These are phyloP conservation scores for Neolentinus lepideus DNA, from an alignment of 1,284 basidiomycete species.

Conservation along the genomic window DNA sequence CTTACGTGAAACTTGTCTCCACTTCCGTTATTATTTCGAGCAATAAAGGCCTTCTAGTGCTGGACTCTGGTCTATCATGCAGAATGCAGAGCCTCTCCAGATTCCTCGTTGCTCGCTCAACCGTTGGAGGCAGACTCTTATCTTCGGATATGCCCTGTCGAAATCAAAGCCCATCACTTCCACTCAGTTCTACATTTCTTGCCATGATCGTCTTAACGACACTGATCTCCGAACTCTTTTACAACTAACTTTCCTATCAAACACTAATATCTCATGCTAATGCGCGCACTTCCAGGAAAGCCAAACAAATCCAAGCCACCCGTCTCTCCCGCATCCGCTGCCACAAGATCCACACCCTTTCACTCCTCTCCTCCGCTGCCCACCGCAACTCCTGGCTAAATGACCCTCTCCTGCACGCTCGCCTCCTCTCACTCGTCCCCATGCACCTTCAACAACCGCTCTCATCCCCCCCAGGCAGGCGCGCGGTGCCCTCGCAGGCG, in stretches of 20 bases:
- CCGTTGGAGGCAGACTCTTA: no score
- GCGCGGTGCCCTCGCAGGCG: conserved; percentile 63
- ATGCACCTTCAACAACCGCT: conserved; percentile 75
- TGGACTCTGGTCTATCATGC: no score
- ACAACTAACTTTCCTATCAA: background rate
- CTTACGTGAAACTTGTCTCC: background rate
- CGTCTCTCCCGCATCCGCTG: conserved; percentile 68
- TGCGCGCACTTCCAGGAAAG: conserved; percentile 32
- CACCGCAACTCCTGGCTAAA: conserved; percentile 85
- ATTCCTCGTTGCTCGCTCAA: no score
- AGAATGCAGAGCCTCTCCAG: no score
- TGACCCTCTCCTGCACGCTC: conserved; percentile 80
- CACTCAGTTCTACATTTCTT: no score
- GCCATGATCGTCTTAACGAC: no score
- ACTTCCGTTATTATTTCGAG: background rate
- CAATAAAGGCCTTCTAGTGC: no score
- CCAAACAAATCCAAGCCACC: conserved; percentile 49
- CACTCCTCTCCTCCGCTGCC: conserved; percentile 70
- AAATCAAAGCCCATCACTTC: no score
- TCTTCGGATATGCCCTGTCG: no score
- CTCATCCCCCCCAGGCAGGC: conserved; percentile 73
- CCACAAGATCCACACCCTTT: conserved; percentile 84
- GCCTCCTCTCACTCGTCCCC: conserved; percentile 81
- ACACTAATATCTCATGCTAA: conserved; percentile 4
- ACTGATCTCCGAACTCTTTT: no score